These are phyloP conservation scores for Fusarium sororula DNA, from an alignment of 2,329 filamentous ascomycete species.

Conservation along the genomic window DNA sequence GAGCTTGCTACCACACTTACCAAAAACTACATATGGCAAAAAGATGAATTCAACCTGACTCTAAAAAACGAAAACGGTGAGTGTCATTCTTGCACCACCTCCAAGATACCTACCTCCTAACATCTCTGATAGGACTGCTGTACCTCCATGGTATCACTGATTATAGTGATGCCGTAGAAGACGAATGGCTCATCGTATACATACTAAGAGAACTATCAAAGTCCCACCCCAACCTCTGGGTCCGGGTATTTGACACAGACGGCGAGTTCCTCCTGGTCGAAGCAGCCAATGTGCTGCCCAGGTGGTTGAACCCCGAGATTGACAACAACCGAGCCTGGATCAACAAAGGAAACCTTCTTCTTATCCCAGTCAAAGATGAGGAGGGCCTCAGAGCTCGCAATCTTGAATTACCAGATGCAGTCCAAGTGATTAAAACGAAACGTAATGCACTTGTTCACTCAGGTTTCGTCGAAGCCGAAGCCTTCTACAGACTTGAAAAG, in stretches of 20 bases:
- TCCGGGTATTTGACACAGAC: slow-evolving; percentile 84
- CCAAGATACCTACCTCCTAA: neutral
- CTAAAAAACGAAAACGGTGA: slow-evolving; percentile 67
- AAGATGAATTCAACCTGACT: slow-evolving; percentile 79
- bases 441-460: slow-evolving; percentile 73
- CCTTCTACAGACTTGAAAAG: slow-evolving; percentile 86
- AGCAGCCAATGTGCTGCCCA: slow-evolving; percentile 85
- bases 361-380: slow-evolving; percentile 69
- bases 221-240: slow-evolving; percentile 78
- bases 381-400: slow-evolving; percentile 46
- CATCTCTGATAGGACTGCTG: slow-evolving; percentile 53
- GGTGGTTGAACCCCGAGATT: slow-evolving; percentile 91
- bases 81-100: neutral
- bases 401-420: slow-evolving; percentile 72
- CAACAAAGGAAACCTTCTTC: slow-evolving; percentile 75
- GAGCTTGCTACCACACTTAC: slow-evolving; percentile 71
- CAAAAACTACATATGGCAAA: slow-evolving; percentile 95
- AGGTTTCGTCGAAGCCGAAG: slow-evolving; percentile 81
- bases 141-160: slow-evolving; percentile 81
- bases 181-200: slow-evolving; percentile 97
- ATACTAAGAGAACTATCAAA: slow-evolving; percentile 83
- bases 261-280: slow-evolving; percentile 96
- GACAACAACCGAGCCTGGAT: slow-evolving; percentile 93
- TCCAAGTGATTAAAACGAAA: slow-evolving; percentile 65
- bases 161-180: slow-evolving; percentile 93